Conservation (phyloP, 768 basidiomycete species). For the Collybia mongolica region DNA sequence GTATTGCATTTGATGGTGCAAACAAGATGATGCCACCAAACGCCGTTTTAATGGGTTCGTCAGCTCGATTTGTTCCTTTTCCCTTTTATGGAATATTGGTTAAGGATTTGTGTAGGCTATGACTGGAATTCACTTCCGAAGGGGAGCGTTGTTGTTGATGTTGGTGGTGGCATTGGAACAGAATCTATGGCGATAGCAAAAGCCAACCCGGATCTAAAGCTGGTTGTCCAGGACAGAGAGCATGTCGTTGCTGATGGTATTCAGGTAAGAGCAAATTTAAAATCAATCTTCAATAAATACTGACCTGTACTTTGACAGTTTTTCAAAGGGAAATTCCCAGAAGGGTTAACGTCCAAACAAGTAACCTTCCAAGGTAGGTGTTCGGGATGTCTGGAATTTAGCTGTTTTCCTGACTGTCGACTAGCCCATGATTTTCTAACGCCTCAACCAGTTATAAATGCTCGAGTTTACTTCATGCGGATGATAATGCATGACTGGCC, state of each 20-base stretch:
- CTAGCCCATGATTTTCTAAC: slow-evolving; percentile 52
- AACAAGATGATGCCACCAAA: too few species aligned
- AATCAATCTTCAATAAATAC: too few species aligned
- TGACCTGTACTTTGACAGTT: not conserved
- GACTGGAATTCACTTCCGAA: slow-evolving; percentile 14
- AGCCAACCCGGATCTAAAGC: slow-evolving; percentile 25
- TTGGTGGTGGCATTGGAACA: slow-evolving; percentile 34
- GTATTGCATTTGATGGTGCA: too few species aligned
- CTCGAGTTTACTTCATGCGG: slow-evolving; percentile 45
- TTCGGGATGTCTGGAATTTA: not conserved
- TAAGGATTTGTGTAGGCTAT: slow-evolving; percentile 12
- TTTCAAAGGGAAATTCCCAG: slow-evolving; percentile 1
- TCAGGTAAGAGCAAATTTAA: slow-evolving; percentile 5
- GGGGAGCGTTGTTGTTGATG: slow-evolving; percentile 24
- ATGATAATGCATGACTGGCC: slow-evolving; percentile 59
- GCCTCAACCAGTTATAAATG: slow-evolving; percentile 36
- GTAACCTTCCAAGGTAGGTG: slow-evolving; percentile 8
- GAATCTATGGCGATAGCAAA: slow-evolving; percentile 25
- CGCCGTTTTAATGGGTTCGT: too few species aligned
- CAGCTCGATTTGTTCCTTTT: too few species aligned
- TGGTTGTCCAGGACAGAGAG: slow-evolving; percentile 36
- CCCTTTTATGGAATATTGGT: too few species aligned
- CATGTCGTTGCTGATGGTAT: slow-evolving; percentile 19
- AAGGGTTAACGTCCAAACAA: not conserved
- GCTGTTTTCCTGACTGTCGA: not conserved